These are phyloP conservation scores for Bombardia bombarda DNA, from an alignment of 495 filamentous ascomycete species.

Conservation along the genomic window DNA sequence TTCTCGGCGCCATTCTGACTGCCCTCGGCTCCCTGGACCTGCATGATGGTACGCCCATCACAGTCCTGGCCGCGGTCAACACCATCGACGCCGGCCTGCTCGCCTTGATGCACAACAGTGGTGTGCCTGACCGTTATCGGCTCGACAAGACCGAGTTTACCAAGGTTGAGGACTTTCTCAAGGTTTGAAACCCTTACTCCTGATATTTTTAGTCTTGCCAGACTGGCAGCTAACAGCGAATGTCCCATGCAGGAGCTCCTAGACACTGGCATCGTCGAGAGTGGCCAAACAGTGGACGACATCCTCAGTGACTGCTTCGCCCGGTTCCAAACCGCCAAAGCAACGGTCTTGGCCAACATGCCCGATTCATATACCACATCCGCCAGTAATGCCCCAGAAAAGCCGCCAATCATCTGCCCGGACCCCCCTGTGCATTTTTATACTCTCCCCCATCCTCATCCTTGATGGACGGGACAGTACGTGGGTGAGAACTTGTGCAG, in stretches of 20 bases:
- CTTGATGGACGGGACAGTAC: background rate
- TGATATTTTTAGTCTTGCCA: background rate
- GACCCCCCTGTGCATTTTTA: conserved; percentile 10
- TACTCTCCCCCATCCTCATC: background rate
- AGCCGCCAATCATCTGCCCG: conserved; percentile 7
- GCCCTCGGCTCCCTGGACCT: conserved; percentile 30
- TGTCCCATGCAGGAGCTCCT: conserved; percentile 26
- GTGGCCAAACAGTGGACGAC: conserved; percentile 28
- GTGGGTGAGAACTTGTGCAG: too few relatives aligned
- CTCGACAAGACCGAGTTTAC: conserved; percentile 36
- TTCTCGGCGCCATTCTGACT: conserved; percentile 35
- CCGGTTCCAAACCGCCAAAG: conserved; percentile 30
- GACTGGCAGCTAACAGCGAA: background rate
- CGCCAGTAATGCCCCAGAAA: background rate
- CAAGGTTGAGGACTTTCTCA: conserved; percentile 38
- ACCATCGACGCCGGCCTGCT: conserved; percentile 41
- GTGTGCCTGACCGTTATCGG: conserved; percentile 40
- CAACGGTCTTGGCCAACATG: conserved; percentile 35
- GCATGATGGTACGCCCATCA: conserved; percentile 27
- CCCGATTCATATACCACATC: conserved; percentile 28
- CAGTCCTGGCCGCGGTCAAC: conserved; percentile 39
- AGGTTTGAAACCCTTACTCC: conserved; percentile 12
- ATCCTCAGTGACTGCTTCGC: conserved; percentile 30
- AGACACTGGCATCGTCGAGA: conserved; percentile 35
- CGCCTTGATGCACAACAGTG: conserved; percentile 43